Base-by-base conservation (phyloP, 257 asterid species). In the Prunella vulgaris region DNA sequence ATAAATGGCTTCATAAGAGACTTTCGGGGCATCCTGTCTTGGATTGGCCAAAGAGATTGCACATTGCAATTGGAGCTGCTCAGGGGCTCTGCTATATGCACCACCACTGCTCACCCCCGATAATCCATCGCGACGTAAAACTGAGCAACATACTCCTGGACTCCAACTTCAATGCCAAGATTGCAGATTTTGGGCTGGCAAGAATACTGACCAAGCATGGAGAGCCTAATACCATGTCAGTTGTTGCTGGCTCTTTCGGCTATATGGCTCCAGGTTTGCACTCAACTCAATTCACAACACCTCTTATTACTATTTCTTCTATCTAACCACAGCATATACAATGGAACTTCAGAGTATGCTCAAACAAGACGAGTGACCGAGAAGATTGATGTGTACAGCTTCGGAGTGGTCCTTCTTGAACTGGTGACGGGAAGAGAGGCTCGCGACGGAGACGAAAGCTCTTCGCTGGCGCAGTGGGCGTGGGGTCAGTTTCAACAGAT, bases 341-440 rank as follows among this genome's bases (percentile, higher is more conserved):
- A 9, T 1, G 10, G 21, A 1, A 25, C 6, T 32, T 4, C 90
- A 93, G 99, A 93, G 78, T 93, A 90, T 46, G 89, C 90, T 5
- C 86, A 80, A 8, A 88, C 92, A 10, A 78, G 82, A 22, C 81
- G 86, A 81, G 97, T 84, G 76, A 84, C 72, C 5, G 97, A 90
- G 89, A 93, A 90, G 88, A 77, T 90, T 25, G 99, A 93, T 35
- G 97, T 93, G 59, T 93, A 83, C 62, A 84, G 97, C 57, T 93
- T 88, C 28, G 99, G 99, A 7, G 97, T 88, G 68, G 65, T 93
- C 61, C 95, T 93, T 53, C 79, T 93, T 46, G 99, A 93, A 65
- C 61, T 90, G 63, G 81, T 84, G 32, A 90, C 96, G 0, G 94
- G 99, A 70, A 84, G 73, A 72, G 94, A 88, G 79, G 92, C 94